phyloP scores from a whole-genome alignment of 306 rosid genomes.

The Leucaena leucocephala region DNA sequence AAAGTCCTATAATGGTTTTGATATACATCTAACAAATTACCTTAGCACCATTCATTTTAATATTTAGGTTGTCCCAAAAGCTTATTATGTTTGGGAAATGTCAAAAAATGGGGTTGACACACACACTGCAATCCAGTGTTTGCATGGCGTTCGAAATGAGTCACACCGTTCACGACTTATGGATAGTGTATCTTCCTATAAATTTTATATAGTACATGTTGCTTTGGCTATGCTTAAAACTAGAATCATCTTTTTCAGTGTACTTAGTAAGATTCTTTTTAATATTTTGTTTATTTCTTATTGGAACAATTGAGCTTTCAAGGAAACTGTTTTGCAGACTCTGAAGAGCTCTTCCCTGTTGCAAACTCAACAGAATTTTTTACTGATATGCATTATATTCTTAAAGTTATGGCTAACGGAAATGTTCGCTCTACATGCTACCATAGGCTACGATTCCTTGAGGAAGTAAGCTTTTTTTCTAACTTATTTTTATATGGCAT shows the following conservation, averaged over 20 bases:
- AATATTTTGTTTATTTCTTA: conserved; percentile 19
- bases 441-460: conserved; percentile 81
- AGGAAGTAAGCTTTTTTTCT: conserved; percentile 61
- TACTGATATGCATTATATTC: conserved; percentile 81
- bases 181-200: not conserved
- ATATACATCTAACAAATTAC: conserved; percentile 1
- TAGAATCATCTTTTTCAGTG: not conserved
- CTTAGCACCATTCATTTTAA: not conserved
- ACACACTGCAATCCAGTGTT: not conserved
- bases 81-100: conserved; percentile 11
- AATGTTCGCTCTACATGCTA: conserved; percentile 77
- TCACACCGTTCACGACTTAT: not conserved
- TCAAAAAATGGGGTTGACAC: not conserved
- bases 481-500: conserved; percentile 27
- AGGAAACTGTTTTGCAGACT: conserved; percentile 47
- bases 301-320: conserved; percentile 29
- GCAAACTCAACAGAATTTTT: conserved; percentile 75
- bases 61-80: conserved; percentile 20
- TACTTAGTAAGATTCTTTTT: conserved; percentile 3
- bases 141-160: not conserved
- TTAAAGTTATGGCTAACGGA: conserved; percentile 74
- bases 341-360: conserved; percentile 76
- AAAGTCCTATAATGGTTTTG: not conserved
- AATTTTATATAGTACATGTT: not conserved
- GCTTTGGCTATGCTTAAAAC: not conserved